These are phyloP conservation scores for Vanderwaltozyma tropicalis DNA, from an alignment of 805 yeast species.

Conservation along the genomic window DNA sequence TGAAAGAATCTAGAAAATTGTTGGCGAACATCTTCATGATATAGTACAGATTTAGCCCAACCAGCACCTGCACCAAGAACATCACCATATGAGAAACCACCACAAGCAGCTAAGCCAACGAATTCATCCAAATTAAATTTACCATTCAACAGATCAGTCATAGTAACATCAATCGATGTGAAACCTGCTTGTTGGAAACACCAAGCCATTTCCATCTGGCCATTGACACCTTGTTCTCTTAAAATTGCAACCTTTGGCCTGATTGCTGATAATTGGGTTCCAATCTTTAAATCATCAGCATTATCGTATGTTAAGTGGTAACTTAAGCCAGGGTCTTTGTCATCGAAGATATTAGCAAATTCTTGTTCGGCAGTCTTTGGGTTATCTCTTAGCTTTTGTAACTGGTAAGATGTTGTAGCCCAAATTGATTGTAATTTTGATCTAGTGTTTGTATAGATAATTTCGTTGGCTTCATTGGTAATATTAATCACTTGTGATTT, in stretches of 20 bases:
- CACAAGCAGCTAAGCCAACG: slow-evolving; percentile 95
- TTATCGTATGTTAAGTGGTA: slow-evolving; percentile 69
- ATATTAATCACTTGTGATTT: slow-evolving; percentile 39
- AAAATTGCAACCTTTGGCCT: slow-evolving; percentile 89
- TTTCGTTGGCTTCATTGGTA: slow-evolving; percentile 29
- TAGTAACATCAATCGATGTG: slow-evolving; percentile 87
- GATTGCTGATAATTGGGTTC: slow-evolving; percentile 10
- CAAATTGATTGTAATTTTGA: slow-evolving; percentile 69
- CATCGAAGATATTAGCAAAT: slow-evolving; percentile 60
- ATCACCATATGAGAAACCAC: slow-evolving; percentile 98
- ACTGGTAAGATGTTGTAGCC: slow-evolving; percentile 79
- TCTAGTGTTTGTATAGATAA: slow-evolving; percentile 47
- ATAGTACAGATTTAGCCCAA: slow-evolving; percentile 94
- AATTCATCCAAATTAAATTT: slow-evolving; percentile 63
- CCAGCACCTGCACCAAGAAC: slow-evolving; percentile 98
- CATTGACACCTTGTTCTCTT: slow-evolving; percentile 97
- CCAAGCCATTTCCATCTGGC: slow-evolving; percentile 98
- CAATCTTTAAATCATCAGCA: slow-evolving; percentile 36
- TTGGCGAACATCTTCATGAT: slow-evolving; percentile 62
- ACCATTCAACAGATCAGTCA: slow-evolving; percentile 82
- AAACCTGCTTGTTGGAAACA: slow-evolving; percentile 92
- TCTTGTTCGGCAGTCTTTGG: slow-evolving; percentile 88
- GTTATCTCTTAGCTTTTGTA: slow-evolving; percentile 89
- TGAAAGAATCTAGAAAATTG: slow-evolving; percentile 78
- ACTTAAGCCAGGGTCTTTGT: slow-evolving; percentile 80